A percentile compares a stretch with the other conserved stretches of the same genome.
phyloP scores from a whole-genome alignment of 352 stramenopile genomes.

The Pythium guiyangense region DNA sequence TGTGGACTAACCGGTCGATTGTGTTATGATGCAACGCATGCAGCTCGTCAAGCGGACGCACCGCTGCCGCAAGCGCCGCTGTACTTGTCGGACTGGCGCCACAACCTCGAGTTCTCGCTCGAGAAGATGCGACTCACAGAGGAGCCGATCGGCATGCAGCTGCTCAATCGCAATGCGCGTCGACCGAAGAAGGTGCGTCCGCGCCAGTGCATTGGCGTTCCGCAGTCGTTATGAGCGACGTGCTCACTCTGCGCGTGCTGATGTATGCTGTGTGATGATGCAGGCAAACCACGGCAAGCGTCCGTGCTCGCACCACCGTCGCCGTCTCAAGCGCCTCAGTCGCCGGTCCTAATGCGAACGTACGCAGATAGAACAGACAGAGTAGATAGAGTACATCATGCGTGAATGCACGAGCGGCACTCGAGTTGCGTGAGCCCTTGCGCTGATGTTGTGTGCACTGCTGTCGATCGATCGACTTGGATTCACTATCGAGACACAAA shows the following conservation, averaged over 20 bases:
- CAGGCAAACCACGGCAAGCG: constrained; percentile 54
- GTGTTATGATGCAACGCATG: background rate
- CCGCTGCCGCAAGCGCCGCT: constrained; percentile 21
- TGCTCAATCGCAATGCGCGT: constrained; percentile 42
- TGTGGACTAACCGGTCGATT: too few relatives aligned
- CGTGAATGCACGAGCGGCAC: too few relatives aligned
- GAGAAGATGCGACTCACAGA: constrained; percentile 46
- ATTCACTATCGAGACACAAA: background rate
- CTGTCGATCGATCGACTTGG: too few relatives aligned
- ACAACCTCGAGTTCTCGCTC: constrained; percentile 52
- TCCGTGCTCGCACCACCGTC: constrained; percentile 44
- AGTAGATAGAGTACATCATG: too few relatives aligned
- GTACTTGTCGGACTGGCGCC: constrained; percentile 50
- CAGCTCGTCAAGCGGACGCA: constrained; percentile 7
- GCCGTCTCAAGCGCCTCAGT: constrained; percentile 37
- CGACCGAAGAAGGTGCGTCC: constrained; percentile 37
- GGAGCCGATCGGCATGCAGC: constrained; percentile 28
- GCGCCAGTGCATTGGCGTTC: background rate
- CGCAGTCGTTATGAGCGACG: too few relatives aligned
- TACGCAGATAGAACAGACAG: background rate
- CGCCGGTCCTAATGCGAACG: constrained; percentile 13
- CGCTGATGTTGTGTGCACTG: too few relatives aligned
- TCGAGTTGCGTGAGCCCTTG: too few relatives aligned
- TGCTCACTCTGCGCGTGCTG: background rate
- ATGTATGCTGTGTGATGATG: too few relatives aligned